phyloP scores from a whole-genome alignment of 1,284 basidiomycete genomes.

The Hortiboletus rubellus region DNA sequence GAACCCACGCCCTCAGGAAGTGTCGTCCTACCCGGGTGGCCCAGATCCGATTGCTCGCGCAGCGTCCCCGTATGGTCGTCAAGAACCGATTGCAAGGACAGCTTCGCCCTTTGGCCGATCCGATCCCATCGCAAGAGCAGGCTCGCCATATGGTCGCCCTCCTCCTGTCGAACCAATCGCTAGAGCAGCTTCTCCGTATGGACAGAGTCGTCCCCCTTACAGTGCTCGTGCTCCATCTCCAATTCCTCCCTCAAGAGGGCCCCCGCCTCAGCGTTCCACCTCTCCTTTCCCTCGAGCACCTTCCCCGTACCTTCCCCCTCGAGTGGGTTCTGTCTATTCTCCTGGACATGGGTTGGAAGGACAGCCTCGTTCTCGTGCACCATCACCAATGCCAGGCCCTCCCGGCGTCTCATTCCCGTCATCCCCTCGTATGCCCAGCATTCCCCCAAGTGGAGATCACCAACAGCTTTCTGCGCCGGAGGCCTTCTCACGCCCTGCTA shows the following conservation, averaged over 20 bases:
- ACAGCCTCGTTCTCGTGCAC: slow-evolving; percentile 39
- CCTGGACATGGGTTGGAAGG: slow-evolving; percentile 57
- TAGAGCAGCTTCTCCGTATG: slow-evolving; percentile 30
- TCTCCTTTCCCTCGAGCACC: slow-evolving; percentile 41
- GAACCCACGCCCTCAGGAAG: slow-evolving; percentile 34
- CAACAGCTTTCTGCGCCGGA: slow-evolving; percentile 61
- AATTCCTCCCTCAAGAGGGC: slow-evolving; percentile 29
- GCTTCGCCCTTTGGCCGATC: slow-evolving; percentile 25
- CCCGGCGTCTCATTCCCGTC: slow-evolving; percentile 23
- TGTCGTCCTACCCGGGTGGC: slow-evolving; percentile 34
- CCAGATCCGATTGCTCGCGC: slow-evolving; percentile 34
- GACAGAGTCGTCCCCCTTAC: slow-evolving; percentile 25
- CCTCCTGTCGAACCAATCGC: slow-evolving; percentile 24
- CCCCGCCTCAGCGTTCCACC: slow-evolving; percentile 30
- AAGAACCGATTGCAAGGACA: slow-evolving; percentile 29
- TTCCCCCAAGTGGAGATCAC: slow-evolving; percentile 28
- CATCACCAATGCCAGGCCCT: slow-evolving; percentile 40
- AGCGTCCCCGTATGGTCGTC: slow-evolving; percentile 36
- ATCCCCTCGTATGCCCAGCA: slow-evolving; percentile 36
- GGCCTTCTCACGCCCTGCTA: slow-evolving; percentile 68
- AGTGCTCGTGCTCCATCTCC: slow-evolving; percentile 30
- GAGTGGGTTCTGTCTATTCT: slow-evolving; percentile 43
- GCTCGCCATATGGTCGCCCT: slow-evolving; percentile 27
- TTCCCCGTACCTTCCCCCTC: slow-evolving; percentile 34
- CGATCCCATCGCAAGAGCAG: slow-evolving; percentile 28